Percentiles rank a stretch among this genome's conserved stretches.
These are phyloP conservation scores for Dryas drummondii DNA, from an alignment of 306 rosid genomes.

Conservation along the genomic window DNA sequence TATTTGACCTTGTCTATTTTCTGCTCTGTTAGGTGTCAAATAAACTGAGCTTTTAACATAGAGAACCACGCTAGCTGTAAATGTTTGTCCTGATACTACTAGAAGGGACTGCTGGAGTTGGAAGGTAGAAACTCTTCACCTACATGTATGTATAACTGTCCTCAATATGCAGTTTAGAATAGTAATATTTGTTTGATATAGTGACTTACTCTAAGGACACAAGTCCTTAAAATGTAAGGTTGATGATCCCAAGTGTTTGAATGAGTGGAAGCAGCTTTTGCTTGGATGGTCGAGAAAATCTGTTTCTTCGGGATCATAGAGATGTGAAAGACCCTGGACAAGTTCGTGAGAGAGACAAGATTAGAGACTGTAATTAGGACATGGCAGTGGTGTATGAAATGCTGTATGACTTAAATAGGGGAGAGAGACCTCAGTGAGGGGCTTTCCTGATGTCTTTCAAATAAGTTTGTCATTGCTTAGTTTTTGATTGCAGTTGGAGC, in stretches of 20 bases:
- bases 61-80: background rate
- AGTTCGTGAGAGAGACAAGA: background rate
- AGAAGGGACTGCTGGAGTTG: background rate
- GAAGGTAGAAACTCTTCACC: constrained; percentile 7
- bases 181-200: background rate
- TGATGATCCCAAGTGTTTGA: background rate
- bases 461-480: background rate
- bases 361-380: background rate
- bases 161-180: background rate
- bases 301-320: background rate
- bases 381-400: background rate
- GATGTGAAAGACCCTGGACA: background rate
- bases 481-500: background rate
- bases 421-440: background rate
- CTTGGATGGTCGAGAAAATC: background rate
- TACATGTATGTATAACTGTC: background rate
- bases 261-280: background rate
- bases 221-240: background rate
- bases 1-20: constrained; percentile 4
- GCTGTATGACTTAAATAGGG: background rate
- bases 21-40: constrained; percentile 12
- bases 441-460: background rate
- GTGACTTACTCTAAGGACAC: background rate
- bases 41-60: constrained; percentile 19
- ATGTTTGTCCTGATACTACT: background rate